phyloP scores from a whole-genome alignment of 768 basidiomycete genomes.

The Dentipellis sp. region DNA sequence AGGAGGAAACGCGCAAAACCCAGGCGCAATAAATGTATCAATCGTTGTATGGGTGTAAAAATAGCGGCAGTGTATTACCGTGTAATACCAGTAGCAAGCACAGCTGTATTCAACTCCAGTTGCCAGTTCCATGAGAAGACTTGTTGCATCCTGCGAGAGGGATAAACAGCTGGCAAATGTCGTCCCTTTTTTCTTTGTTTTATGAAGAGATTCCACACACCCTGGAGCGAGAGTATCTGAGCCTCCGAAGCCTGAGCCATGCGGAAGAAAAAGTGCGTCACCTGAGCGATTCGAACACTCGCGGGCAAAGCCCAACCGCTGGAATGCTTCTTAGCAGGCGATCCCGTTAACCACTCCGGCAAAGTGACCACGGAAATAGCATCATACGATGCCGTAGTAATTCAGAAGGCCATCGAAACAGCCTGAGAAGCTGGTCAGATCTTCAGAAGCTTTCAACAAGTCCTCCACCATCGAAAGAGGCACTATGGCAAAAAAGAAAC shows the following conservation, averaged over 20 bases:
- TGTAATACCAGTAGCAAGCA: too few species aligned
- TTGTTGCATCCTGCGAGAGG: too few species aligned
- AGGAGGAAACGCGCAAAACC: background rate
- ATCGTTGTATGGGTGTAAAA: too few species aligned
- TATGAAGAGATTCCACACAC: background rate
- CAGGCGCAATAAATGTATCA: too few species aligned
- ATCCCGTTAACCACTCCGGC: constrained; percentile 85
- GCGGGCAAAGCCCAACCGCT: constrained; percentile 25
- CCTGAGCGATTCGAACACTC: constrained; percentile 25
- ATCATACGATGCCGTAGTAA: too few species aligned
- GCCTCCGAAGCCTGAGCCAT: background rate
- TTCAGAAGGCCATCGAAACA: too few species aligned
- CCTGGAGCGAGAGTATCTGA: background rate
- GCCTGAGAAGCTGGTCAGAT: too few species aligned
- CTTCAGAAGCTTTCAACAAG: background rate
- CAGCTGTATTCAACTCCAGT: too few species aligned
- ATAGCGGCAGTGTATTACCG: too few species aligned
- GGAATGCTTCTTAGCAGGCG: constrained; percentile 27
- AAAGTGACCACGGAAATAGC: constrained; percentile 40
- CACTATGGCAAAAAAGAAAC: background rate
- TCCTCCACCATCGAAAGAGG: background rate
- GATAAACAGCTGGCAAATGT: too few species aligned
- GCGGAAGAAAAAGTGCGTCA: constrained; percentile 15
- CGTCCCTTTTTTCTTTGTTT: too few species aligned
- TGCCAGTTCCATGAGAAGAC: too few species aligned